Evolutionary conservation across 2,329 filamentous ascomycete species (phyloP).

Genomic region (Talaromyces amestolkiae): DNA sequence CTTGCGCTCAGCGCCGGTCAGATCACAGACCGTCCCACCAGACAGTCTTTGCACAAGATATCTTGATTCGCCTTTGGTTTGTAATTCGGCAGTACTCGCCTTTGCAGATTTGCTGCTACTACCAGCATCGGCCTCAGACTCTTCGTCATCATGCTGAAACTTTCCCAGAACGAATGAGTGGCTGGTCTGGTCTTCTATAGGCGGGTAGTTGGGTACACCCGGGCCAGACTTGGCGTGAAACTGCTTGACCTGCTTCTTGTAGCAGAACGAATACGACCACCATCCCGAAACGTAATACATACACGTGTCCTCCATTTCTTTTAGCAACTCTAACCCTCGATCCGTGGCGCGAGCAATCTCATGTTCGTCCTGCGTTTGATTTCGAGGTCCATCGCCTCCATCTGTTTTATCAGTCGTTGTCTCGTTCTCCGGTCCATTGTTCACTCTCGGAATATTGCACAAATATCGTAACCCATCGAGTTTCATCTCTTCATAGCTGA

Average conservation of each 20-base stretch:
- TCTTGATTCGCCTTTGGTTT: conserved; percentile 76
- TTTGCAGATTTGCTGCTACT: conserved; percentile 26
- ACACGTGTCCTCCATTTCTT: conserved; percentile 73
- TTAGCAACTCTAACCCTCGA: conserved; percentile 76
- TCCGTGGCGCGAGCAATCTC: conserved; percentile 75
- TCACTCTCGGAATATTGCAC: conserved; percentile 76
- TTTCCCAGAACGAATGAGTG: conserved; percentile 74
- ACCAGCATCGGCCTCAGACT: conserved; percentile 24
- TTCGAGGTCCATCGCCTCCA: conserved; percentile 17
- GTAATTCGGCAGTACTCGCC: conserved; percentile 61
- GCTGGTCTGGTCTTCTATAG: conserved; percentile 71
- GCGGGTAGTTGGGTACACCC: conserved; percentile 65
- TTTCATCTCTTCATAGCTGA: conserved; percentile 69
- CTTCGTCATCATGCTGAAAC: conserved; percentile 43
- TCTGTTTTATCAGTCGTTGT: conserved; percentile 61
- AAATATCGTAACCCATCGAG: conserved; percentile 70
- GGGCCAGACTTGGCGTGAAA: conserved; percentile 78
- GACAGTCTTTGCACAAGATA: conserved; percentile 81
- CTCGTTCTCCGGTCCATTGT: conserved; percentile 59
- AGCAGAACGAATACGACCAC: conserved; percentile 97
- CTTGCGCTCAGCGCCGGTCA: conserved; percentile 76
- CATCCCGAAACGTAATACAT: conserved; percentile 83
- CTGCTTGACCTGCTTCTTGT: conserved; percentile 80
- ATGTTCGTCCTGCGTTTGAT: conserved; percentile 69
- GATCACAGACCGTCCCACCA: conserved; percentile 78